Percentiles rank a stretch among this genome's conserved stretches.
Conservation (phyloP, 2,329 filamentous ascomycete species). For the Penicillium brasilianum region DNA sequence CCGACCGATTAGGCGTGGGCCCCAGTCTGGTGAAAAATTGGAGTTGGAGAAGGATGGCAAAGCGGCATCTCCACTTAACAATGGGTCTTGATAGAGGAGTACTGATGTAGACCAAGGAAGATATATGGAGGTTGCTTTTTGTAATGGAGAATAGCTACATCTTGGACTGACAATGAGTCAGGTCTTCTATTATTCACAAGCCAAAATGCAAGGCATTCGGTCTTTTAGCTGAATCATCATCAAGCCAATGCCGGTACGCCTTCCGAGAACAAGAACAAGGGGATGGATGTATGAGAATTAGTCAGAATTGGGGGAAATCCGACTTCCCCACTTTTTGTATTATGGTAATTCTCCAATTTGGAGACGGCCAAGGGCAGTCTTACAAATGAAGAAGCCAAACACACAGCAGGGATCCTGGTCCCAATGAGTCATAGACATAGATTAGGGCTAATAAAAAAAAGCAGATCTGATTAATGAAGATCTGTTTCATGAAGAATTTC, state of each 20-base stretch:
- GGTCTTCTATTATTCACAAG: neutral
- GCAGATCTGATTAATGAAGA: neutral
- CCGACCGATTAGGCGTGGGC: slow-evolving; percentile 10
- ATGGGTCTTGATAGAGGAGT: slow-evolving; percentile 1
- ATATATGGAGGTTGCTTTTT: neutral
- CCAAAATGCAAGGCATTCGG: neutral
- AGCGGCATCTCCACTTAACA: slow-evolving; percentile 14
- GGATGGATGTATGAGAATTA: neutral
- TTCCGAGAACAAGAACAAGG: slow-evolving; percentile 6
- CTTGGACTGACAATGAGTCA: neutral
- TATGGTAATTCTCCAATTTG: neutral
- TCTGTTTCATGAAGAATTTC: neutral
- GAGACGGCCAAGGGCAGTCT: neutral
- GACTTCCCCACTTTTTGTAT: neutral
- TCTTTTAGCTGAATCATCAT: slow-evolving; percentile 8
- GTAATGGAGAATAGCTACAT: neutral
- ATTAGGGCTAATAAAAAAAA: neutral
- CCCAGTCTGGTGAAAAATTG: slow-evolving; percentile 8
- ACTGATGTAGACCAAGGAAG: neutral
- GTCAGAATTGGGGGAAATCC: slow-evolving; percentile 21
- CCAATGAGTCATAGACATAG: neutral
- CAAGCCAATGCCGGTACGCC: slow-evolving; percentile 8
- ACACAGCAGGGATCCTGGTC: neutral
- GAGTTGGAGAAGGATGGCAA: slow-evolving; percentile 24
- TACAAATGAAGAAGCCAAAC: neutral